Evolutionary conservation across 805 yeast genomes (phyloP), one percentile per base, ranked within the genome.

Genomic region (Hagleromyces aurorensis): DNA sequence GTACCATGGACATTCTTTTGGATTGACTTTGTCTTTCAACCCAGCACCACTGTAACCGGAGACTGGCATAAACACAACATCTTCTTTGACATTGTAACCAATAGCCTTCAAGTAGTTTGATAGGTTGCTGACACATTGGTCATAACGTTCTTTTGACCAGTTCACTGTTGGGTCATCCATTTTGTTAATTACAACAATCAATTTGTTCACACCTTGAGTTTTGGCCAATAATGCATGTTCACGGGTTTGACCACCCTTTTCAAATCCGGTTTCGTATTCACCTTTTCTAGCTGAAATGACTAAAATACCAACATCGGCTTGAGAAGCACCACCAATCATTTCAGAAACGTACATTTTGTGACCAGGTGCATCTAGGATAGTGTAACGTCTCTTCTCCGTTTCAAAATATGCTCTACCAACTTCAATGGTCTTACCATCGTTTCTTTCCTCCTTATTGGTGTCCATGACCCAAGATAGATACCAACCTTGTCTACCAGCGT

Each of bases 401-500:
- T 91, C 99, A 50, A 91, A 91, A 52, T 80, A 86, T 13, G 97
- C 94, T 55, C 87, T 86, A 55, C 98, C 99, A 37, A 91, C 97
- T 65, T 91, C 98, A 49, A 91, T 93, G 43, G 99, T 91, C 68
- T 91, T 91, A 69, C 99, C 99, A 64, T 91, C 96, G 50, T 72
- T 84, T 70, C 98, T 82, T 69, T 91, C 99, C 66, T 91, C 98
- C 64, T 85, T 87, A 67, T 93, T 91, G 48, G 96, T 89, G 61
- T 91, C 99, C 96, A 91, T 87, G 48, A 91, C 93, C 98, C 98
- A 91, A 6, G 97, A 87, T 48, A 91, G 68, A 60, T 91, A 91
- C 99, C 99, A 91, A 61, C 96, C 96, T 67, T 91, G 98, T 69
- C 97, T 82, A 61, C 98, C 97, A 25, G 97, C 97, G 50, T 91